Base-by-base conservation (phyloP, 805 yeast species). In the Metschnikowia drakensbergensis region DNA sequence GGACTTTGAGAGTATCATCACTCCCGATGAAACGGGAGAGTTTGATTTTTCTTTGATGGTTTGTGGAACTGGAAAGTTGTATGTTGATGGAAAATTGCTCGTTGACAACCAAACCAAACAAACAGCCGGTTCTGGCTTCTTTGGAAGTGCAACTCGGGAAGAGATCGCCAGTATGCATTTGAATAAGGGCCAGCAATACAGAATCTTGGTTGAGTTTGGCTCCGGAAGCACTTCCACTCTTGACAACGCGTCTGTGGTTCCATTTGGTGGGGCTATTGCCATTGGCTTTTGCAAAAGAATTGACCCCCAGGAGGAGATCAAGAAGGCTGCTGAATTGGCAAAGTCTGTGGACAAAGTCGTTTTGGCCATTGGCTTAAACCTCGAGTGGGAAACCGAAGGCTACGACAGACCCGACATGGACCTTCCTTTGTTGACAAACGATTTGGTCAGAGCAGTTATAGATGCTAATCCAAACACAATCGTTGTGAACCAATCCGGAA, bases 361-460 rank as follows among this genome's bases (percentile, higher is more conserved):
- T 17, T 55, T 82, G 40, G 62, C 71, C 46, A 66, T 77, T 46
- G 86, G 87, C 31, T 66, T 79, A 49, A 72, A 76, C 52, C 64
- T 65, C 28, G 84, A 80, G 36, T 80, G 79, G 75, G 86, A 82
- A 60, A 65, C 79, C 26, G 86, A 82, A 61, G 84, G 86, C 35
- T 74, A 67, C 53, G 87, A 82, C 59, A 67, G 86, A 57, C 58
- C 61, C 3, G 53, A 68, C 57, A 67, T 82, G 78, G 71, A 72
- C 39, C 66, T 80, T 27, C 86, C 86, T 27, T 74, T 76, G 10
- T 54, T 59, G 39, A 74, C 76, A 27, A 71, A 76, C 46, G 68
- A 72, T 39, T 68, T 82, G 49, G 69, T 81, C 29, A 62, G 57
- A 26, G 77, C 69, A 8, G 72, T 82, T 8, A 49, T 68, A 33